phyloP scores from a whole-genome alignment of 2,329 filamentous ascomycete genomes.

The Botrytis medusae region DNA sequence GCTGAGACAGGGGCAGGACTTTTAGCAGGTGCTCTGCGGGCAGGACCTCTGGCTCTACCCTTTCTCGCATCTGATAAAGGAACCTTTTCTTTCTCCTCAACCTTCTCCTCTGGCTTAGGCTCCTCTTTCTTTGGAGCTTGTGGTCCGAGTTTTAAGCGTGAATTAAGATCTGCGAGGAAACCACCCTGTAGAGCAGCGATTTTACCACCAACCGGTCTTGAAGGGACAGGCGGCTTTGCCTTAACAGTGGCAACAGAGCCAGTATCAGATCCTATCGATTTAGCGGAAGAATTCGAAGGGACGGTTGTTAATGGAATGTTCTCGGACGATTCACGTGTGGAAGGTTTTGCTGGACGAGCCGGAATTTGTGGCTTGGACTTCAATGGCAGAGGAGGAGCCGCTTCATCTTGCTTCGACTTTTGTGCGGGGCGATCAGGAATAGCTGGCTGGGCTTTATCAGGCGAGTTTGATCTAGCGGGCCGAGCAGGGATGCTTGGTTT shows the following conservation, averaged over 20 bases:
- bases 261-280: conserved; percentile 42
- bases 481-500: conserved; percentile 60
- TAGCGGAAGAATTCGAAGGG: conserved; percentile 36
- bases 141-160: conserved; percentile 83
- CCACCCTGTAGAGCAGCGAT: conserved; percentile 88
- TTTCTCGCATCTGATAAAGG: conserved; percentile 90
- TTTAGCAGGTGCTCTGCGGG: conserved; percentile 66
- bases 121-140: conserved; percentile 76
- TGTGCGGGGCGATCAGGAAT: conserved; percentile 36
- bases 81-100: conserved; percentile 65
- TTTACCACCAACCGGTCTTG: conserved; percentile 76
- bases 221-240: conserved; percentile 80
- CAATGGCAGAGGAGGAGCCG: conserved; percentile 44
- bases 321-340: conserved; percentile 44
- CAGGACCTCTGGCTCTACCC: conserved; percentile 82
- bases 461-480: conserved; percentile 44
- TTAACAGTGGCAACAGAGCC: conserved; percentile 55
- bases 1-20: conserved; percentile 32
- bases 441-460: conserved; percentile 36
- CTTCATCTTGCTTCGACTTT: conserved; percentile 26
- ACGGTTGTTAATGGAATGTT: conserved; percentile 34
- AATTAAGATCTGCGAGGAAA: conserved; percentile 92
- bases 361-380: conserved; percentile 62
- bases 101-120: conserved; percentile 52
- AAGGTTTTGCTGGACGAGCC: conserved; percentile 59